Base-by-base conservation (phyloP, 23 red algal genomes). In the Gracilaria vermiculophylla region DNA sequence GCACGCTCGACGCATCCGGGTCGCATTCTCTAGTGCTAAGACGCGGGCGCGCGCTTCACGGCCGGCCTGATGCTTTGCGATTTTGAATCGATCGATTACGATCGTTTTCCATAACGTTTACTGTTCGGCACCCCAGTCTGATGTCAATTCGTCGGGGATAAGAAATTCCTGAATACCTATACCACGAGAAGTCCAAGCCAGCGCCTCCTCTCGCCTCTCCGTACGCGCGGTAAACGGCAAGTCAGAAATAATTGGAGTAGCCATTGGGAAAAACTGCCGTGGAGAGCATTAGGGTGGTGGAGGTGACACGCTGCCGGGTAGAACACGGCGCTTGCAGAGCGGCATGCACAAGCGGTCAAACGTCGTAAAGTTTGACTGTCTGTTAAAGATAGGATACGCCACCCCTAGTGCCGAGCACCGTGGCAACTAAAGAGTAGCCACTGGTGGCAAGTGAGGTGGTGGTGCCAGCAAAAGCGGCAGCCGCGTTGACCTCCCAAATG, bases 151-250 rank as follows among this genome's bases (percentile, higher is more conserved):
- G 53, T 73, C 53, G 6, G 84, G 84, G 19, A 88, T 39, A 21
- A 88, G 58, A 77, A 88, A 88, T 17, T 76, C 69, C 8, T 76
- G 53, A 0, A 88, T n/a, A 54, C 84, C 84, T 15, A 56, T 52
- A 58, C 77, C 84, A 24, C 84, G 84, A 13, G 84, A 88, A 55
- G 77, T 88, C 66, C 66, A 88, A 39, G 84, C 84, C 20, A 88
- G 67, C 27, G 58, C 53, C 44, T 88, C 77, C 69, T 88, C 84
- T 54, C 84, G 48, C 35, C 77, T 67, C 14, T 76, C 44, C 11
- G 77, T 55, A 33, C 66, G 84, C 32, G 54, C 84, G 37, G 51
- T 48, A 41, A 88, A 88, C 23, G 84, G 69, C 20, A 88, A 35
- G 53, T 88, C 70, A 14, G 81, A 54, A 52, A 73, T 40, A 32